Conservation (phyloP, 306 rosid genomes). For the Citrullus mucosospermus region DNA sequence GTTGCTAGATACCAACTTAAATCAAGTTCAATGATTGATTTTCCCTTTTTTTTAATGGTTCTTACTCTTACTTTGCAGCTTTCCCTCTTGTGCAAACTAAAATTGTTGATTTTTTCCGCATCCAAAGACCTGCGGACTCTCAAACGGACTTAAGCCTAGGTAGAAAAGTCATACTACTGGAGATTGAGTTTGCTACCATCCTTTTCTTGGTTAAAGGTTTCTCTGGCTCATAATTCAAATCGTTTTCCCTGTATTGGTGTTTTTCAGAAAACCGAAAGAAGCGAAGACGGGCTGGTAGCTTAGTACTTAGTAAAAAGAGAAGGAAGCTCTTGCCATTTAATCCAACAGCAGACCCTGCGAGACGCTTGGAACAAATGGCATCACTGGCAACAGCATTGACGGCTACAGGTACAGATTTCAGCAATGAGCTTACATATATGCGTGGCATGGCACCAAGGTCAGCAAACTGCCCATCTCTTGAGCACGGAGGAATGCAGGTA, state of each 20-base stretch:
- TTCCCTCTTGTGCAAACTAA: constrained; percentile 84
- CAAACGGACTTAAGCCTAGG: constrained; percentile 26
- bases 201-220: background rate
- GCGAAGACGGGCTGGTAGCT: constrained; percentile 36
- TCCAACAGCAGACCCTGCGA: constrained; percentile 44
- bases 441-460: constrained; percentile 68
- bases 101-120: constrained; percentile 70
- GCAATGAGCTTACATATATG: constrained; percentile 55
- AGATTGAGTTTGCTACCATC: background rate
- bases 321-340: constrained; percentile 45
- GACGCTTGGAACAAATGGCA: constrained; percentile 82
- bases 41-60: background rate
- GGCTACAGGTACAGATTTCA: constrained; percentile 51
- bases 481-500: constrained; percentile 95
- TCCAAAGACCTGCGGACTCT: constrained; percentile 28
- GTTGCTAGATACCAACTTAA: background rate
- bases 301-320: constrained; percentile 54
- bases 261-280: constrained; percentile 42
- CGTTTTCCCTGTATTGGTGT: background rate
- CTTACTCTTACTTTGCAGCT: constrained; percentile 30
- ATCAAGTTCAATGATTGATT: background rate
- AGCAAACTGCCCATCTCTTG: constrained; percentile 55
- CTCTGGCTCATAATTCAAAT: background rate
- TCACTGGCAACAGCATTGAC: constrained; percentile 84
- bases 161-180: constrained; percentile 1